Evolutionary conservation across 2,329 filamentous ascomycete genomes (phyloP).

Genomic region (Thelonectria olida): DNA sequence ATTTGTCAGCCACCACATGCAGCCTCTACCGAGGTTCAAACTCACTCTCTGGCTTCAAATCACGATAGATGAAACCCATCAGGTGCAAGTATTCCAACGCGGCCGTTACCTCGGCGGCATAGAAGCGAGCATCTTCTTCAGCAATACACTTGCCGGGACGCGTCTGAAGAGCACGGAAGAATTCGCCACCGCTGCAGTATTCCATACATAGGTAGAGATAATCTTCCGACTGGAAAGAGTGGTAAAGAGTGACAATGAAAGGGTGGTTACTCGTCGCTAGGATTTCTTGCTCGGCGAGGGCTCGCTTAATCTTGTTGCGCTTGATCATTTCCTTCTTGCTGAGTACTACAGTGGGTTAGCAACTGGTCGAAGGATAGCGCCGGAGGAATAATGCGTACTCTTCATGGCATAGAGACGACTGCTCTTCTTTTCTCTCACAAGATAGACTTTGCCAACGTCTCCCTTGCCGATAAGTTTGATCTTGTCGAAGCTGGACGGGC

Average conservation of each 20-base stretch:
- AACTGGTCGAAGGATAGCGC: not conserved
- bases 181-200: slow-evolving; percentile 98
- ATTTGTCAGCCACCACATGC: slow-evolving; percentile 14
- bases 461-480: slow-evolving; percentile 99
- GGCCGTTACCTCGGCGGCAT: slow-evolving; percentile 96
- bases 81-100: slow-evolving; percentile 96
- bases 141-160: slow-evolving; percentile 96
- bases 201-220: slow-evolving; percentile 99
- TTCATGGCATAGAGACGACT: slow-evolving; percentile 97
- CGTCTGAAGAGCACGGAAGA: slow-evolving; percentile 96
- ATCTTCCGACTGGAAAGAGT: slow-evolving; percentile 99
- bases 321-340: slow-evolving; percentile 99
- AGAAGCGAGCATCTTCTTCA: slow-evolving; percentile 96
- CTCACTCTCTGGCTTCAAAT: slow-evolving; percentile 97
- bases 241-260: slow-evolving; percentile 98
- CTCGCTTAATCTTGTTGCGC: slow-evolving; percentile 99
- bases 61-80: slow-evolving; percentile 99
- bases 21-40: slow-evolving; percentile 34
- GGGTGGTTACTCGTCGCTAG: slow-evolving; percentile 98
- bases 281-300: slow-evolving; percentile 96
- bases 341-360: slow-evolving; percentile 72
- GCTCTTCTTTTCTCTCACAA: slow-evolving; percentile 98
- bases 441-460: slow-evolving; percentile 97
- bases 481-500: slow-evolving; percentile 96
- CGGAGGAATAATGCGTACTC: slow-evolving; percentile 63